These are phyloP conservation scores for Aaosphaeria pasadenensis DNA, from an alignment of 2,329 filamentous ascomycete genomes.

Conservation along the genomic window DNA sequence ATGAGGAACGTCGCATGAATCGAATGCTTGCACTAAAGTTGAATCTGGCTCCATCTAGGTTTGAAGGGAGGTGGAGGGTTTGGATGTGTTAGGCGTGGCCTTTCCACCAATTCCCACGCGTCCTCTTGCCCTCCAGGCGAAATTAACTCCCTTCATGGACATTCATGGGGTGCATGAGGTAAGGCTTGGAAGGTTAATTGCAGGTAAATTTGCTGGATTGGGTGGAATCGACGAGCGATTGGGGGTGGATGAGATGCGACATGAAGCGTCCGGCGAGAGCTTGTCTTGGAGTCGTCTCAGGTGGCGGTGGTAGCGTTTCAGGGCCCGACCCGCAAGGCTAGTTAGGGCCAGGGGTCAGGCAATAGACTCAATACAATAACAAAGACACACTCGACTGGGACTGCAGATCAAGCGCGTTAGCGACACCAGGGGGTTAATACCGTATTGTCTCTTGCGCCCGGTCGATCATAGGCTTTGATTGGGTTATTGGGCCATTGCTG, in stretches of 20 bases:
- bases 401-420: slow-evolving; percentile 13
- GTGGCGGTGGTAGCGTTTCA: slow-evolving; percentile 30
- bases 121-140: slow-evolving; percentile 3
- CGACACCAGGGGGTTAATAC: background rate
- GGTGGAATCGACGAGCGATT: slow-evolving; percentile 8
- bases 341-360: slow-evolving; percentile 11
- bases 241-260: slow-evolving; percentile 13
- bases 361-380: slow-evolving; percentile 12
- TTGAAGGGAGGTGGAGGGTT: slow-evolving; percentile 27
- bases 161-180: slow-evolving; percentile 8
- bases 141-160: slow-evolving; percentile 19
- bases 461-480: background rate
- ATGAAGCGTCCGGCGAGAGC: slow-evolving; percentile 18
- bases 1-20: slow-evolving; percentile 35
- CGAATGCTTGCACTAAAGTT: slow-evolving; percentile 30
- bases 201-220: slow-evolving; percentile 16
- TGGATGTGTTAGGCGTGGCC: no score
- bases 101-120: no score
- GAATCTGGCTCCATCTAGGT: slow-evolving; percentile 33
- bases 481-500: background rate
- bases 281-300: slow-evolving; percentile 37
- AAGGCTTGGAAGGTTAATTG: slow-evolving; percentile 8
- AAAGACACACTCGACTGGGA: background rate
- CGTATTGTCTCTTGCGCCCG: background rate
- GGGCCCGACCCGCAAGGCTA: slow-evolving; percentile 9